Percentiles rank a stretch among this genome's conserved stretches.
These are phyloP conservation scores for Scedosporium aurantiacum DNA, from an alignment of 2,329 filamentous ascomycete genomes.

Conservation along the genomic window DNA sequence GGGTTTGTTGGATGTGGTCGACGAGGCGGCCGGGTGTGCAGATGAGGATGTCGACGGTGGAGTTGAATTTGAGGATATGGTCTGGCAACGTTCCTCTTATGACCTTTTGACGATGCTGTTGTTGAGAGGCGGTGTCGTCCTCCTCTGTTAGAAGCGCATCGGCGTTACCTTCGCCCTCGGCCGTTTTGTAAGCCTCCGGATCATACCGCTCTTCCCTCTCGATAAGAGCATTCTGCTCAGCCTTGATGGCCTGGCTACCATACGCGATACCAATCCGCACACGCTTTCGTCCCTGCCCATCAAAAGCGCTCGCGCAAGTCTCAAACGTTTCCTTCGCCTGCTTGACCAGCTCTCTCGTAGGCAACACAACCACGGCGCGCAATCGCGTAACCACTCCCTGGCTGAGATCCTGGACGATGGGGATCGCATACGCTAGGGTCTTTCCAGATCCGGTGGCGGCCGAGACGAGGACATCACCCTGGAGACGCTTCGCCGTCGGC, in stretches of 20 bases:
- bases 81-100: slow-evolving; percentile 31
- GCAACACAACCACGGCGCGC: slow-evolving; percentile 74
- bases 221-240: slow-evolving; percentile 42
- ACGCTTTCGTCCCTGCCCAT: slow-evolving; percentile 46
- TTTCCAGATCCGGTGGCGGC: slow-evolving; percentile 95
- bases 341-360: slow-evolving; percentile 79
- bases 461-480: slow-evolving; percentile 77
- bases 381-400: slow-evolving; percentile 53
- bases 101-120: slow-evolving; percentile 19
- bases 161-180: slow-evolving; percentile 25
- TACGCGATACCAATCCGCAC: slow-evolving; percentile 73
- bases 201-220: slow-evolving; percentile 48
- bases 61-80: slow-evolving; percentile 54
- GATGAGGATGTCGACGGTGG: slow-evolving; percentile 77
- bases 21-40: slow-evolving; percentile 88
- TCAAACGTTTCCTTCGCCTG: slow-evolving; percentile 76
- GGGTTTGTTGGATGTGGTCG: slow-evolving; percentile 77
- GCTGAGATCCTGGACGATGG: slow-evolving; percentile 68
- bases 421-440: slow-evolving; percentile 81
- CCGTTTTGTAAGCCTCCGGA: slow-evolving; percentile 41
- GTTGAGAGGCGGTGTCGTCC: slow-evolving; percentile 24
- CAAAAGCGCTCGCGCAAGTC: slow-evolving; percentile 54
- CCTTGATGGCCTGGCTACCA: slow-evolving; percentile 65
- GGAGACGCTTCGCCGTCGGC: slow-evolving; percentile 45
- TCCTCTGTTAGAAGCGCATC: slow-evolving; percentile 25